Conservation (phyloP, 768 basidiomycete species). For the Mycena epipterygia region DNA sequence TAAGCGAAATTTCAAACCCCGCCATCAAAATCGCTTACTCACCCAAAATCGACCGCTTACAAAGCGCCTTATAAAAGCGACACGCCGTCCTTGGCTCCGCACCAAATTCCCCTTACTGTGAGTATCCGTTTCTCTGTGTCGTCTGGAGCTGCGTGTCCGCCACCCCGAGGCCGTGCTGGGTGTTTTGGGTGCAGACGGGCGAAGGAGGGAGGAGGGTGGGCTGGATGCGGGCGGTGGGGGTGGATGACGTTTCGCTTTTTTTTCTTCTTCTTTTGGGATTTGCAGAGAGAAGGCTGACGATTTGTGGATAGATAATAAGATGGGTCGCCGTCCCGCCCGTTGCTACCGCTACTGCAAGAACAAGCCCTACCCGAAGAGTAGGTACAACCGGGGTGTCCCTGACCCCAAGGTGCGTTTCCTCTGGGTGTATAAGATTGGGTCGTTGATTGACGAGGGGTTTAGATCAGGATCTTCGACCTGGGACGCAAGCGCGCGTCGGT, state of each 20-base stretch:
- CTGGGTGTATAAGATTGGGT: not conserved
- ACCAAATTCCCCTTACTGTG: not conserved
- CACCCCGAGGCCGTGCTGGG: not conserved
- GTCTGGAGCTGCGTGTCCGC: not conserved
- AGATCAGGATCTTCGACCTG: conserved; percentile 98
- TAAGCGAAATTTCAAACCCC: not conserved
- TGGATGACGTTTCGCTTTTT: conserved; percentile 12
- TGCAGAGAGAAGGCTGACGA: not conserved
- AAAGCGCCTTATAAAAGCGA: not conserved
- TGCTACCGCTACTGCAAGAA: conserved; percentile 99
- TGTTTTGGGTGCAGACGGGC: not conserved
- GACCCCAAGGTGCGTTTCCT: conserved; percentile 84
- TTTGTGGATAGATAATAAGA: conserved; percentile 49
- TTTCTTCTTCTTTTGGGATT: too few species aligned
- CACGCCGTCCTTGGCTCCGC: not conserved
- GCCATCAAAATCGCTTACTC: conserved; percentile 1
- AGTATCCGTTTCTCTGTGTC: not conserved
- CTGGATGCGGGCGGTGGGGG: conserved; percentile 2
- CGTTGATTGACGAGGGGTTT: not conserved
- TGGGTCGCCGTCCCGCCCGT: conserved; percentile 98
- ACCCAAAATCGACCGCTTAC: conserved; percentile 5
- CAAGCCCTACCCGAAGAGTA: conserved; percentile 96
- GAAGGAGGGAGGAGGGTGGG: not conserved
- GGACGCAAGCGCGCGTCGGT: conserved; percentile 96
- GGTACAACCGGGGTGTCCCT: conserved; percentile 99